A percentile compares a stretch with the other conserved stretches of the same genome.
These are phyloP conservation scores for Sorghum bicolor DNA, from an alignment of 176 grass and related monocot species.

Conservation along the genomic window DNA sequence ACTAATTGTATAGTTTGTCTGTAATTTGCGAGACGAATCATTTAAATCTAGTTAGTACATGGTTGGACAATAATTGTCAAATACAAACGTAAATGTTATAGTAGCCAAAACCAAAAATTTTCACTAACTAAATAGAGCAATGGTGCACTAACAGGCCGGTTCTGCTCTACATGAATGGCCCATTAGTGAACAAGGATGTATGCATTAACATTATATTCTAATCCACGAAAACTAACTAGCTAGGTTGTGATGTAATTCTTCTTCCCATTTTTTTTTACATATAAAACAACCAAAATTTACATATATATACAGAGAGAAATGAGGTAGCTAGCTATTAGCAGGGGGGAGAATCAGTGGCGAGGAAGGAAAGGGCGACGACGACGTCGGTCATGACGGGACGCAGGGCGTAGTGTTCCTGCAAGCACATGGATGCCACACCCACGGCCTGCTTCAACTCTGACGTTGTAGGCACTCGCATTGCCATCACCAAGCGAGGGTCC, in stretches of 20 bases:
- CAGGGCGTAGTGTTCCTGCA: slow-evolving; percentile 46
- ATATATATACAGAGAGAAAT: neutral
- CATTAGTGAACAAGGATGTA: neutral
- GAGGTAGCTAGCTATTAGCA: neutral
- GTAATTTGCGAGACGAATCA: too few relatives aligned
- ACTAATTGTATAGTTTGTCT: too few relatives aligned
- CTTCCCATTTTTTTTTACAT: neutral
- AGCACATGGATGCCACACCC: slow-evolving; percentile 53
- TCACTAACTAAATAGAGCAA: too few relatives aligned
- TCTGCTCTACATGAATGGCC: too few relatives aligned
- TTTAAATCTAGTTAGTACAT: too few relatives aligned
- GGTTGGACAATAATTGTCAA: too few relatives aligned
- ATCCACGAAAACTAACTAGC: neutral
- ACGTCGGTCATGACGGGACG: slow-evolving; percentile 60
- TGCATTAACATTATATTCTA: neutral
- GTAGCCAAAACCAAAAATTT: too few relatives aligned
- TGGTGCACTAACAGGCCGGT: too few relatives aligned
- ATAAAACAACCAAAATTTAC: neutral
- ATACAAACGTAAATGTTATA: too few relatives aligned
- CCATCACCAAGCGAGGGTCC: slow-evolving; percentile 27
- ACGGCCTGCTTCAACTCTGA: slow-evolving; percentile 48
- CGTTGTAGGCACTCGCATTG: neutral
- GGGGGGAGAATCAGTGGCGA: neutral
- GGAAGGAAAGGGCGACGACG: slow-evolving; percentile 39
- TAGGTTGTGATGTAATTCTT: neutral